A percentile compares a stretch with the other conserved stretches of the same genome.
Evolutionary conservation across 306 rosid species (phyloP).

Genomic region (Sindora glabra): DNA sequence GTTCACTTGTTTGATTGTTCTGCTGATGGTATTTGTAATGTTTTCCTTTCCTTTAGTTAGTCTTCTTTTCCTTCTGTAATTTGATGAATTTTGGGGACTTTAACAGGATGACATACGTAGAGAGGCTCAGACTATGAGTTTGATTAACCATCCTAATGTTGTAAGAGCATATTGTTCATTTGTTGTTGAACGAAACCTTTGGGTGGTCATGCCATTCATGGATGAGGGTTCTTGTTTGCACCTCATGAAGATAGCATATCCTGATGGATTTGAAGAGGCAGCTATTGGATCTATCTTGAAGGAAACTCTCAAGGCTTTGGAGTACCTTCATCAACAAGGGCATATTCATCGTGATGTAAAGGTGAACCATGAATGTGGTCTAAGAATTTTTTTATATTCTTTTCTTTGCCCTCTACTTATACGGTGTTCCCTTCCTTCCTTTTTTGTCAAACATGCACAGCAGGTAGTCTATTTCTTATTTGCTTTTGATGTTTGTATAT

Average conservation of each 20-base stretch:
- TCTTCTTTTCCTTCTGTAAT: neutral
- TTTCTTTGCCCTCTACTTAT: neutral
- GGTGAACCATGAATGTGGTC: constrained; percentile 22
- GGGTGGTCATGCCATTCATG: constrained; percentile 98
- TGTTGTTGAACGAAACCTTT: constrained; percentile 72
- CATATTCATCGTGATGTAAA: constrained; percentile 96
- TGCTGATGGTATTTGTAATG: too few relatives aligned
- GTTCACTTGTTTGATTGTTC: too few relatives aligned
- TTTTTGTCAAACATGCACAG: neutral
- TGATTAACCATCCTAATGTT: constrained; percentile 88
- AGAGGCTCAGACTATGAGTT: constrained; percentile 94
- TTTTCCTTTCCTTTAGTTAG: neutral
- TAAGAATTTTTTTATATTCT: neutral
- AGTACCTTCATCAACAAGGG: constrained; percentile 85
- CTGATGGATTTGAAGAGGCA: constrained; percentile 85
- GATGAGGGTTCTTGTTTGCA: constrained; percentile 95
- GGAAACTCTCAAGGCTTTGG: constrained; percentile 88
- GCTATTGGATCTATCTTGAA: constrained; percentile 75
- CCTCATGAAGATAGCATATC: constrained; percentile 82
- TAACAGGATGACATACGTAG: constrained; percentile 66
- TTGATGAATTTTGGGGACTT: neutral
- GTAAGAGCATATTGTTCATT: constrained; percentile 79
- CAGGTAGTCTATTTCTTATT: neutral
- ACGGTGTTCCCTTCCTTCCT: neutral
- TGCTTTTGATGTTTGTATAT: neutral